Conservation (phyloP, 331 rosid genomes). For the Cydonia oblonga region DNA sequence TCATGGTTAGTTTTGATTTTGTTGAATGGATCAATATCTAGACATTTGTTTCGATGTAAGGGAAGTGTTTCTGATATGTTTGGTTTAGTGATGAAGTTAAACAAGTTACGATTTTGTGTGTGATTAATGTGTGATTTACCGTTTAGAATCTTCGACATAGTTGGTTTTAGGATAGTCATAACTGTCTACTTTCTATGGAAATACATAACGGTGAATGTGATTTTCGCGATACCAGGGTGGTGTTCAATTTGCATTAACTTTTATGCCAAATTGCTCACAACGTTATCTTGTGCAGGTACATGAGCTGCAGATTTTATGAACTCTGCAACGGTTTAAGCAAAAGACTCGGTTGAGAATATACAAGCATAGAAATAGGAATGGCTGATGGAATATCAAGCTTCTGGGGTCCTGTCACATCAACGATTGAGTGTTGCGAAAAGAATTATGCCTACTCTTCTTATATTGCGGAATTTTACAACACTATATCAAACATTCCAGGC, state of each 20-base stretch:
- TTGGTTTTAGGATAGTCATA: not conserved
- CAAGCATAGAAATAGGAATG: slow-evolving; percentile 36
- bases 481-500: slow-evolving; percentile 62
- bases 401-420: slow-evolving; percentile 94
- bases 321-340: slow-evolving; percentile 12
- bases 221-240: not conserved
- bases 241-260: not conserved
- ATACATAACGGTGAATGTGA: not conserved
- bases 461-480: slow-evolving; percentile 74
- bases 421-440: slow-evolving; percentile 64
- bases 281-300: slow-evolving; percentile 13
- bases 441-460: slow-evolving; percentile 66
- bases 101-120: not conserved
- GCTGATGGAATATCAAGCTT: slow-evolving; percentile 57
- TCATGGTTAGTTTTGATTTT: not conserved
- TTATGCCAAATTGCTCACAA: not conserved
- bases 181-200: not conserved
- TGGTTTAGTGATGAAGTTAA: not conserved
- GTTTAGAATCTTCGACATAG: not conserved
- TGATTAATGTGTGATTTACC: not conserved
- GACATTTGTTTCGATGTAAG: not conserved
- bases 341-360: not conserved
- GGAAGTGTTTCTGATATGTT: not conserved
- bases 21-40: not conserved
- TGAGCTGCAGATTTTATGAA: slow-evolving; percentile 28